Evolutionary conservation across 2,329 filamentous ascomycete species (phyloP), one percentile per base, ranked within the genome.

Genomic region (Diaporthe batatas): DNA sequence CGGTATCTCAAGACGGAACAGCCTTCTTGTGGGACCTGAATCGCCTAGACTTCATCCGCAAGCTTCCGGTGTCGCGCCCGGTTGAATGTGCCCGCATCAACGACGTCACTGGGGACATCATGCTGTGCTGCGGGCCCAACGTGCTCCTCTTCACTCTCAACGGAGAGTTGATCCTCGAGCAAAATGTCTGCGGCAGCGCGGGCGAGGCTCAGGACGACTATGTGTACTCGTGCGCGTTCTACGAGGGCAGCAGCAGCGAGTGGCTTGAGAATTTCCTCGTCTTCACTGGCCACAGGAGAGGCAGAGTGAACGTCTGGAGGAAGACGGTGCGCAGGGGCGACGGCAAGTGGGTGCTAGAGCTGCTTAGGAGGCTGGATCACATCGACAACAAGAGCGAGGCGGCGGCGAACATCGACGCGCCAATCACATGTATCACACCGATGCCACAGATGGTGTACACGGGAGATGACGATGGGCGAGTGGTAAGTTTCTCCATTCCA

Each of bases 11-110:
- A 0, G 94, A 97, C 78, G 95, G 95, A 0, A 91, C 94, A 51
- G 91, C 95, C 14, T 91, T 97, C 78, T 86, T 98, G 4, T 99
- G 96, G 96, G 96, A 98, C 80, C 87, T 99, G 5, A 99, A 98
- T 81, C 91, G 94, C 21, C 89, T 95, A 16, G 93, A 94, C 68
- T 97, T 98, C 78, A 91, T 98, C 7, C 90, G 94, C 57, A 92
- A 91, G 81, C 85, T 96, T 29, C 91, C 91, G 0, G 81, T 86
- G 21, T 86, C 86, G 3, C 86, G 89, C 6, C 82, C 86, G 0
- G 85, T 90, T 2, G 90, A 97, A 82, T 96, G 93, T 76, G 94
- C 94, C 0, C 88, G 89, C 14, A 95, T 99, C 81, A 97, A 98
- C 79, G 95, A 98, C 79, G 91, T 96, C 1, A 95, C 93, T 0